These are phyloP conservation scores for Venturia pyrina DNA, from an alignment of 2,329 filamentous ascomycete species.

Conservation along the genomic window DNA sequence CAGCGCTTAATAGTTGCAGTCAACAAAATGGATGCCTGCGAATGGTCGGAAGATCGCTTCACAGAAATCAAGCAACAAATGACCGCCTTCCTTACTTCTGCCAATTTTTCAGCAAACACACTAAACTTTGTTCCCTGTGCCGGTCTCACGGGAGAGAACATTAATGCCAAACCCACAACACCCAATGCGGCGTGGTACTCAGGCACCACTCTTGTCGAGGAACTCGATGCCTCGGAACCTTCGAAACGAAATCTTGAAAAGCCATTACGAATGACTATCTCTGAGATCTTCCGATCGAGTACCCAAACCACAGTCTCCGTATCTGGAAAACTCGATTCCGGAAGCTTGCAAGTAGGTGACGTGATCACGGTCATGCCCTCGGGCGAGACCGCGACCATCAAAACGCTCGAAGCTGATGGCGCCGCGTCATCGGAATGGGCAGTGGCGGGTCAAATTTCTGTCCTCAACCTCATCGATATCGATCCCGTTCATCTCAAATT, in stretches of 20 bases:
- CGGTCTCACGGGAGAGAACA: conserved; percentile 80
- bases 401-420: conserved; percentile 67
- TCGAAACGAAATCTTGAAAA: conserved; percentile 61
- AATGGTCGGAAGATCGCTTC: conserved; percentile 75
- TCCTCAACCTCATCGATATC: conserved; percentile 74
- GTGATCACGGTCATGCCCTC: conserved; percentile 69
- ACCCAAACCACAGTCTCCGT: conserved; percentile 74
- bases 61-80: conserved; percentile 78
- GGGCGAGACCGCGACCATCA: conserved; percentile 70
- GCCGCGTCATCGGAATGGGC: conserved; percentile 69
- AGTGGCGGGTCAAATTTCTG: conserved; percentile 81
- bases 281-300: conserved; percentile 74
- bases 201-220: conserved; percentile 68
- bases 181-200: conserved; percentile 64
- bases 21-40: conserved; percentile 86
- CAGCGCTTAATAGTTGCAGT: conserved; percentile 80
- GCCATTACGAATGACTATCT: conserved; percentile 76
- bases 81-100: conserved; percentile 67
- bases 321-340: conserved; percentile 75
- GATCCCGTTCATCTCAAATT: conserved; percentile 67
- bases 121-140: conserved; percentile 84
- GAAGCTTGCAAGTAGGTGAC: conserved; percentile 77
- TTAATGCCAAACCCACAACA: conserved; percentile 36
- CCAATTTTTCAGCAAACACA: conserved; percentile 73
- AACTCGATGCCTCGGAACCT: conserved; percentile 74